Conservation (phyloP, 1,284 basidiomycete genomes). For the Pulchroboletus neoregius region DNA sequence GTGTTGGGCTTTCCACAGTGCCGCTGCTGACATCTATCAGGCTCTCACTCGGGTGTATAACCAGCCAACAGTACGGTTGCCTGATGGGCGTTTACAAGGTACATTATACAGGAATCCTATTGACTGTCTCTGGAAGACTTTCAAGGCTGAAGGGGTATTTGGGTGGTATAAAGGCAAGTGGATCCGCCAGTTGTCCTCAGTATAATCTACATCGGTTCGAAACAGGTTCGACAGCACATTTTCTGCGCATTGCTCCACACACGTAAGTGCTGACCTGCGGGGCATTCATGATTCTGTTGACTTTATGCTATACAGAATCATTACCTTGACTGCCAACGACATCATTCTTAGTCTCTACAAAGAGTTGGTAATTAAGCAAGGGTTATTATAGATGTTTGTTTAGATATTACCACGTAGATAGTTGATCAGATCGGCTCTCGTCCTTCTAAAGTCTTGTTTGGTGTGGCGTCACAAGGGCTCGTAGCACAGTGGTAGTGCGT, state of each 20-base stretch:
- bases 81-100: slow-evolving; percentile 74
- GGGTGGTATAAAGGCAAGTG: slow-evolving; percentile 87
- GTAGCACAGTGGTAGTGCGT: slow-evolving; percentile 39
- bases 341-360: slow-evolving; percentile 77
- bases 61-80: slow-evolving; percentile 74
- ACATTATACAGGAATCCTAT: slow-evolving; percentile 87
- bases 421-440: no score
- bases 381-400: neutral
- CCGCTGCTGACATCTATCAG: slow-evolving; percentile 36
- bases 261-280: slow-evolving; percentile 50
- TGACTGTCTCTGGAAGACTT: slow-evolving; percentile 95
- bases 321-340: slow-evolving; percentile 86
- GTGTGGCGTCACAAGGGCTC: slow-evolving; percentile 16
- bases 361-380: slow-evolving; percentile 23
- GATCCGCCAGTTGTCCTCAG: neutral
- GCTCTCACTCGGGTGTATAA: slow-evolving; percentile 96
- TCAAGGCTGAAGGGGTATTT: slow-evolving; percentile 83
- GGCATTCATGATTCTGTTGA: slow-evolving; percentile 5
- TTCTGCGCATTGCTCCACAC: slow-evolving; percentile 88
- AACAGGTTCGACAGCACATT: slow-evolving; percentile 85
- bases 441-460: neutral
- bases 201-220: neutral
- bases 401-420: no score
- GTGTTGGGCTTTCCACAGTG: slow-evolving; percentile 1
- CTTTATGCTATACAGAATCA: slow-evolving; percentile 49